Percentiles rank a stretch among this genome's conserved stretches.
These are phyloP conservation scores for Abrus pulchellus DNA, from an alignment of 306 rosid species.

Conservation along the genomic window DNA sequence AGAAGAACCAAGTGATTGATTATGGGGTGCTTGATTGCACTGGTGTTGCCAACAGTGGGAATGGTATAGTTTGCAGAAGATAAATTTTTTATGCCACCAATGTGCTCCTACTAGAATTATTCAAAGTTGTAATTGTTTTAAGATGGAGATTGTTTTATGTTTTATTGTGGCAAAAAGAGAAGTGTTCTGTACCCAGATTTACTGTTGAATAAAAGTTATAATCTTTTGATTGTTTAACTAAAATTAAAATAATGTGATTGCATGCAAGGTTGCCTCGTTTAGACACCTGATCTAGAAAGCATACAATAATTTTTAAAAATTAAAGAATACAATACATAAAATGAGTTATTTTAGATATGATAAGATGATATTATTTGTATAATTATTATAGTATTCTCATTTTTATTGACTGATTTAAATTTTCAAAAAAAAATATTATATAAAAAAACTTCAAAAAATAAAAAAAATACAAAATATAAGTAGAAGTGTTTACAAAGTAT, in stretches of 20 bases:
- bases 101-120: neutral
- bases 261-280: conserved; percentile 5
- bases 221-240: conserved; percentile 21
- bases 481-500: too few relatives aligned
- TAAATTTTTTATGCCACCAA: conserved; percentile 25
- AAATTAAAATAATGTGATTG: conserved; percentile 2
- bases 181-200: neutral
- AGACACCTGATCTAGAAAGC: too few relatives aligned
- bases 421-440: too few relatives aligned
- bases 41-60: conserved; percentile 63
- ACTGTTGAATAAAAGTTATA: conserved; percentile 2
- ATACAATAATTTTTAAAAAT: too few relatives aligned
- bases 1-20: conserved; percentile 39
- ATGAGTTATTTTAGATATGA: too few relatives aligned
- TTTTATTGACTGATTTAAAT: too few relatives aligned
- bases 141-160: neutral
- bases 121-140: neutral
- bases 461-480: too few relatives aligned
- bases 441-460: too few relatives aligned
- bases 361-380: too few relatives aligned
- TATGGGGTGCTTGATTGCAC: conserved; percentile 68
- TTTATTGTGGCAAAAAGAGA: neutral
- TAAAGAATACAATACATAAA: too few relatives aligned
- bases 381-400: too few relatives aligned
- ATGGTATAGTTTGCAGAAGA: conserved; percentile 84